Evolutionary conservation across 2,329 filamentous ascomycete species (phyloP).

Genomic region (Blumeria graminis): DNA sequence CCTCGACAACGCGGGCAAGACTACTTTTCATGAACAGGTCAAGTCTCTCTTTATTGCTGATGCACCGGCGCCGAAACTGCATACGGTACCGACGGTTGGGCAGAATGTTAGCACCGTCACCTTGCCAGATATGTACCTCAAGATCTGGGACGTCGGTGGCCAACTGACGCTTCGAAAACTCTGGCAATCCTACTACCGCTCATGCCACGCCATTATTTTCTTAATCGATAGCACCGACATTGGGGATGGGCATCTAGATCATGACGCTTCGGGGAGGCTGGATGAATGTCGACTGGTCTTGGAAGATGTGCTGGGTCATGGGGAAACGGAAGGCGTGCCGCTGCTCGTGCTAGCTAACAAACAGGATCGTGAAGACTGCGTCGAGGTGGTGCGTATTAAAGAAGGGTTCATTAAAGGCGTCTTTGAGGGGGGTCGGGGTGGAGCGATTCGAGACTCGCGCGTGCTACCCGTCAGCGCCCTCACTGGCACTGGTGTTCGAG

Average conservation of each 20-base stretch:
- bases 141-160: slow-evolving; percentile 95
- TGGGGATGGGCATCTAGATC: slow-evolving; percentile 36
- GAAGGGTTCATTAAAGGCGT: slow-evolving; percentile 88
- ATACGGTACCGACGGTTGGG: slow-evolving; percentile 88
- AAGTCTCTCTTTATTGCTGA: slow-evolving; percentile 59
- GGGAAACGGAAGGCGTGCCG: slow-evolving; percentile 76
- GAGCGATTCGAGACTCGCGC: slow-evolving; percentile 65
- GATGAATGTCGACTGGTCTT: slow-evolving; percentile 78
- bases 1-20: slow-evolving; percentile 95
- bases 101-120: slow-evolving; percentile 89
- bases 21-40: slow-evolving; percentile 89
- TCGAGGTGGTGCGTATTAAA: slow-evolving; percentile 93
- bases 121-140: slow-evolving; percentile 84
- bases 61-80: slow-evolving; percentile 38
- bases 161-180: slow-evolving; percentile 71
- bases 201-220: slow-evolving; percentile 91
- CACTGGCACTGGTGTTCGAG: slow-evolving; percentile 63
- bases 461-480: slow-evolving; percentile 84
- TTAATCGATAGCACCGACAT: slow-evolving; percentile 91
- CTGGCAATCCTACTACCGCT: slow-evolving; percentile 89
- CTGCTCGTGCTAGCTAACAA: slow-evolving; percentile 89
- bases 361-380: slow-evolving; percentile 89
- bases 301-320: slow-evolving; percentile 69
- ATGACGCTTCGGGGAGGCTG: slow-evolving; percentile 30
- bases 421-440: slow-evolving; percentile 79